Evolutionary conservation across 2,329 filamentous ascomycete genomes (phyloP).

Genomic region (Cytospora leucostoma): DNA sequence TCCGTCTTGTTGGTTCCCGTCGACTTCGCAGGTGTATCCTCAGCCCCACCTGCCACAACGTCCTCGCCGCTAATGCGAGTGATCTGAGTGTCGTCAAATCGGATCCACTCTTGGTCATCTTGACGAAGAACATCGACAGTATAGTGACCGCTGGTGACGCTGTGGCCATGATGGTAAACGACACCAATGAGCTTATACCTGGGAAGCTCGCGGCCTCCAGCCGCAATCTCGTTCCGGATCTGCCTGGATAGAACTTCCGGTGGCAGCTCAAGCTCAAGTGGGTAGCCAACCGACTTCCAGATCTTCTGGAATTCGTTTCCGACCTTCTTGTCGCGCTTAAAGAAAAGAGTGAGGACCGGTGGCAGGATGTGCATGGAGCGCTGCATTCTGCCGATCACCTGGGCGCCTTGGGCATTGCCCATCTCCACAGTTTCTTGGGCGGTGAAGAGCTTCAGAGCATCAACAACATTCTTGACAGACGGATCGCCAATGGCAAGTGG

Average conservation of each 20-base stretch:
- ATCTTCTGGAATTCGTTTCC: constrained; percentile 84
- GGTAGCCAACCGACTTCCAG: constrained; percentile 97
- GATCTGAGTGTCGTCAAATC: constrained; percentile 91
- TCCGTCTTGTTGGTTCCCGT: constrained; percentile 69
- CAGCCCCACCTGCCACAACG: constrained; percentile 80
- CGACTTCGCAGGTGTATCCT: constrained; percentile 69
- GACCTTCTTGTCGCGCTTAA: constrained; percentile 85
- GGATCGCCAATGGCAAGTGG: constrained; percentile 91
- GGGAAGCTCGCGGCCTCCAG: constrained; percentile 68
- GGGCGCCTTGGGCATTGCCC: constrained; percentile 78
- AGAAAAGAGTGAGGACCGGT: constrained; percentile 87
- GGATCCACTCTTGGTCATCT: constrained; percentile 94
- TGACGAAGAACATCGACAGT: constrained; percentile 96
- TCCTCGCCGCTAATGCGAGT: constrained; percentile 83
- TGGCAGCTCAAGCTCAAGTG: constrained; percentile 90
- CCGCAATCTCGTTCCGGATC: constrained; percentile 62
- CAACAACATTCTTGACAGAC: constrained; percentile 85
- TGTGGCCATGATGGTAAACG: constrained; percentile 97
- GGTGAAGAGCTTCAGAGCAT: constrained; percentile 84
- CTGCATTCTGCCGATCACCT: constrained; percentile 84
- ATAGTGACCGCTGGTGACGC: constrained; percentile 93
- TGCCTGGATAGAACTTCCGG: constrained; percentile 82
- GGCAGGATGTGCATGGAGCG: constrained; percentile 91
- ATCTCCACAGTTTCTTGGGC: constrained; percentile 82
- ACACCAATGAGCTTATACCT: constrained; percentile 86